Base-by-base conservation (phyloP, 2,329 filamentous ascomycete species). In the Pestalotiopsis sp. region DNA sequence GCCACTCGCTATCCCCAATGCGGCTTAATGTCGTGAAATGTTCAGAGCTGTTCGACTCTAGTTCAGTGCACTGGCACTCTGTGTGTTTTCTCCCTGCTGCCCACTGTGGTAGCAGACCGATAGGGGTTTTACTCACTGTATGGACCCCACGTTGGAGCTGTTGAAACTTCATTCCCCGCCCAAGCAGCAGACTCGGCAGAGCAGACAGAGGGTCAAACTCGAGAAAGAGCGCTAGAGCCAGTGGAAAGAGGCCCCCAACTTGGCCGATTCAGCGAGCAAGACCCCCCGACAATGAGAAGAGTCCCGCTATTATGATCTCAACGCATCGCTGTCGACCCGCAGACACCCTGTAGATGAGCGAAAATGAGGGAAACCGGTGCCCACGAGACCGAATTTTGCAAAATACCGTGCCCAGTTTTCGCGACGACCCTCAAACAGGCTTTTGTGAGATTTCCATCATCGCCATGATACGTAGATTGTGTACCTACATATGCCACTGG, bases 1-100 rank as follows among this genome's bases (percentile, higher is more conserved):
- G 61, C 20, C 41, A 49, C 61, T 45, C 14, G 23, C 49, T 45
- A 52, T 65, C 2, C 38, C 20, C 7, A 23, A 25, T 52, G 1
- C n/a, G 63, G 45, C 23, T n/a, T 45, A 20, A 65, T 38, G 31
- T 2, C 14, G 31, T 25, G 31, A 36, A 62, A 23, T 20, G 63
- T n/a, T 57, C 61, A 64, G 36, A 64, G 61, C 61, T 64, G 59
- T 38, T 38, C 31, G 12, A 61, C 25, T 36, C 59, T 36, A 27
- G 36, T n/a, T 13, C 36, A 11, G 23, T 31, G 57, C 56, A 27
- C 23, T 27, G 27, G 27, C 27, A 31, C 27, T 31, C 27, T 31
- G 27, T 31, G 6, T 31, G 27, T 31, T 31, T 31, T 5, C 45
- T 49, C 14, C n/a, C 14, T 49, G 39, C 7, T 49, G 45, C 17